phyloP scores from a whole-genome alignment of 2,329 filamentous ascomycete species.

The Alternaria gaisen region DNA sequence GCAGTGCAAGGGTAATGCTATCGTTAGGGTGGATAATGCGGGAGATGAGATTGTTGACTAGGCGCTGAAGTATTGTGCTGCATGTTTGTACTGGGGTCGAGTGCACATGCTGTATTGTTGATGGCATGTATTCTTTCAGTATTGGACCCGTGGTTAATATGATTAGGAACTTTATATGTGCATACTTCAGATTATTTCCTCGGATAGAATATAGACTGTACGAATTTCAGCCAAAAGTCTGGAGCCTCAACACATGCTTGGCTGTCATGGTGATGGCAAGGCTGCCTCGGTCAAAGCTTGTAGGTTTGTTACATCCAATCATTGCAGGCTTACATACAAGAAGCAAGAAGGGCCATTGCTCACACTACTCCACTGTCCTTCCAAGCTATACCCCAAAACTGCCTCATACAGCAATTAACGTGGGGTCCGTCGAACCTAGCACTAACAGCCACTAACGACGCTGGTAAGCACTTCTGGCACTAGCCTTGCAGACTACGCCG shows the following conservation, averaged over 20 bases:
- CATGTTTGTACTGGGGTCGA: background rate
- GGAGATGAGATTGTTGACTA: background rate
- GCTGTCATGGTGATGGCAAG: background rate
- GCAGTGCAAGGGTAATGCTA: background rate
- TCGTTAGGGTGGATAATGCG: background rate
- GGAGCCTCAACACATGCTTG: background rate
- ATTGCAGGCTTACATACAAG: background rate
- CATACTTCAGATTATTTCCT: background rate
- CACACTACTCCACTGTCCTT: background rate
- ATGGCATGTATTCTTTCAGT: background rate
- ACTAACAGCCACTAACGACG: constrained; percentile 8
- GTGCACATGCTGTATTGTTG: background rate
- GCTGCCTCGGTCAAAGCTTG: background rate
- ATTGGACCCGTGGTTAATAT: background rate
- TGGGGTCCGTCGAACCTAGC: constrained; percentile 5
- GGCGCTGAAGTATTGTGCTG: background rate
- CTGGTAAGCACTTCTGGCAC: constrained; percentile 5
- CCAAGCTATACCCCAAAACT: background rate
- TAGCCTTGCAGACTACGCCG: constrained; percentile 3
- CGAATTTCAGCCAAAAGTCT: no score
- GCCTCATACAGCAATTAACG: constrained; percentile 1
- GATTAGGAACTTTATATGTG: background rate
- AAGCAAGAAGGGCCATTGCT: background rate
- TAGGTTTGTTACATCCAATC: background rate
- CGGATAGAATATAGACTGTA: background rate